Conservation (phyloP, 2,329 filamentous ascomycete genomes). For the Pseudocercospora ulei region DNA sequence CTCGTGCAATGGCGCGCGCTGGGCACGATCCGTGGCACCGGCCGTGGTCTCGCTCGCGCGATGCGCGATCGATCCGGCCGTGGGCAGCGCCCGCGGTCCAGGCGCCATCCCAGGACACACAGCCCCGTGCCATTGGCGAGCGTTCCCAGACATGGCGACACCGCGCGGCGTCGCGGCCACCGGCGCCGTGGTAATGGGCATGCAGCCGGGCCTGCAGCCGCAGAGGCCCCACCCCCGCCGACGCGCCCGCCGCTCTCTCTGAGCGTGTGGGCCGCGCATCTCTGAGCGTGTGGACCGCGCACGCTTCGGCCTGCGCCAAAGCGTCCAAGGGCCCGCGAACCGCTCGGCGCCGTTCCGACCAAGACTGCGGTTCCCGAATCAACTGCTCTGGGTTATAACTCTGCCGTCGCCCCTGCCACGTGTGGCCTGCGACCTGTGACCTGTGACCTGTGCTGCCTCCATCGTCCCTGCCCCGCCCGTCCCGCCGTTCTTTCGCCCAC, state of each 20-base stretch:
- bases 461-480: background rate
- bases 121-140: constrained; percentile 5
- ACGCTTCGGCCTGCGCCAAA: constrained; percentile 4
- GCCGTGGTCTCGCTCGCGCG: too few relatives aligned
- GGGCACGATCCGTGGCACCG: too few relatives aligned
- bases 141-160: background rate
- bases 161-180: constrained; percentile 7
- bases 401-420: constrained; percentile 4
- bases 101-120: too few relatives aligned
- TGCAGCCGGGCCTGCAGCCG: too few relatives aligned
- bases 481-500: too few relatives aligned
- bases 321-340: constrained; percentile 6
- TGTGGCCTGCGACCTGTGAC: background rate
- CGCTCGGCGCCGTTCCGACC: constrained; percentile 7
- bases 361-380: constrained; percentile 2
- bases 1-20: too few relatives aligned
- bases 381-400: constrained; percentile 3
- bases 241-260: too few relatives aligned
- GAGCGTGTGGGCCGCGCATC: too few relatives aligned
- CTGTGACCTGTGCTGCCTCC: constrained; percentile 3
- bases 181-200: constrained; percentile 4
- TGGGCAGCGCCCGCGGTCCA: too few relatives aligned
- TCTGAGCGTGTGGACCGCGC: constrained; percentile 6
- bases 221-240: constrained; percentile 6
- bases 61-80: too few relatives aligned